phyloP scores from a whole-genome alignment of 208 protist species.

The Leishmania major region DNA sequence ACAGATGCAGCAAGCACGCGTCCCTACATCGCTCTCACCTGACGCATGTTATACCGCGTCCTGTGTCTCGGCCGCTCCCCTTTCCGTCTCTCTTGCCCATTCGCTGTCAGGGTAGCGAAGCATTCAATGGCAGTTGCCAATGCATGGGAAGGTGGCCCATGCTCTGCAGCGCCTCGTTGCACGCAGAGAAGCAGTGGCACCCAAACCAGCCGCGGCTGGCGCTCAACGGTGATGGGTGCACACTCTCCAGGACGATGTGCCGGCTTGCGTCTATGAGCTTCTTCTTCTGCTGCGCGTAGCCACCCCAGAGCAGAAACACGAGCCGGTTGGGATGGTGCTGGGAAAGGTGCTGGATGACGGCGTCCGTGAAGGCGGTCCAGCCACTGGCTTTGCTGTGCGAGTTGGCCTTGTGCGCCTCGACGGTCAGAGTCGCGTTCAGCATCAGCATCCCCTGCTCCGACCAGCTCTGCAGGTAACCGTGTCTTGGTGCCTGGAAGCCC shows the following conservation, averaged over 20 bases:
- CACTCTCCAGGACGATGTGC: constrained; percentile 89
- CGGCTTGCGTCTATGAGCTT: constrained; percentile 79
- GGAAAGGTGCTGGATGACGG: constrained; percentile 87
- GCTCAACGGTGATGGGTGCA: constrained; percentile 90
- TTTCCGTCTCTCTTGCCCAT: not conserved
- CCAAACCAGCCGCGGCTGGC: constrained; percentile 70
- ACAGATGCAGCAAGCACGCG: not conserved
- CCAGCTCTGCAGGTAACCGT: constrained; percentile 96
- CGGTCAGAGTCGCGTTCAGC: constrained; percentile 97
- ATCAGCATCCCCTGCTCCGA: constrained; percentile 97
- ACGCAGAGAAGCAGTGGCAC: constrained; percentile 85
- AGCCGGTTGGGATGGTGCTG: constrained; percentile 59
- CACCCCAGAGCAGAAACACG: constrained; percentile 97
- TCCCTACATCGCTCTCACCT: not conserved
- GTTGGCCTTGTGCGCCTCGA: constrained; percentile 92
- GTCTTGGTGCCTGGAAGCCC: constrained; percentile 83
- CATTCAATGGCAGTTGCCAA: constrained; percentile 68
- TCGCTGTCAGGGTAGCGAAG: constrained; percentile 1
- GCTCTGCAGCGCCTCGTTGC: constrained; percentile 67
- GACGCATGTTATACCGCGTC: not conserved
- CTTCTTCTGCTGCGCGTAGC: constrained; percentile 92
- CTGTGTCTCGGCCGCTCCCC: not conserved
- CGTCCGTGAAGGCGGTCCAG: constrained; percentile 97
- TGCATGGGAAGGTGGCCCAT: constrained; percentile 78
- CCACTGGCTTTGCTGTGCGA: constrained; percentile 91